Base-by-base conservation (phyloP, 495 filamentous ascomycete genomes). In the Xylaria grammica region DNA sequence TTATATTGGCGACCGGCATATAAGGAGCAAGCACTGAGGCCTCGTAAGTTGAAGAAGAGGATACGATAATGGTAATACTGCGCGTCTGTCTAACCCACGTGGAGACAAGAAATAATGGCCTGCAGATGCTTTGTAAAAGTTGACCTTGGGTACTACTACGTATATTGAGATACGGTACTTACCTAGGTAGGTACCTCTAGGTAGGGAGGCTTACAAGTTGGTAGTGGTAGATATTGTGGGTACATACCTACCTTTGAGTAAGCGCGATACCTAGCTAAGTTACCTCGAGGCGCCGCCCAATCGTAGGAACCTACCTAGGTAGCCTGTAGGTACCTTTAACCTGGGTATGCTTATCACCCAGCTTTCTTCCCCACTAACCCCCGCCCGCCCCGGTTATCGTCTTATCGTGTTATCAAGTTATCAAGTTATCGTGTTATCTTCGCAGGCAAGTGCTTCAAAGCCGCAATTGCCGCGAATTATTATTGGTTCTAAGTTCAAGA, bases 71-170 rank as follows among this genome's bases (percentile, higher is more conserved):
- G 49, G 34, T 52, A 17, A 11, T 40, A 40, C 48, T 30, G 45
- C 36, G 34, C 24, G 36, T 42, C 45, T 44, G 36, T 36, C 32
- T 45, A 62, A 50, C 38, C 50, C 60, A 62, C 50, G 48, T 20
- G 49, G 48, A 27, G 44, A 36, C n/a, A 20, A 34, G 40, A n/a
- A 19, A 20, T 24, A 27, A 22, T 57, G 54, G 54, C 11, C 13
- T 45, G 38, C 2, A 45, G 38, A 45, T 57, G 54, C 20, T 45
- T 44, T 13, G n/a, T 13, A 51, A 17, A 9, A n/a, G n/a, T n/a
- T n/a, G n/a, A n/a, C n/a, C n/a, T n/a, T n/a, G n/a, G n/a, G n/a
- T n/a, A n/a, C n/a, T n/a, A n/a, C n/a, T n/a, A n/a, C n/a, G n/a
- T n/a, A n/a, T n/a, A n/a, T n/a, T n/a, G 11, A 36, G 34, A 36